These are phyloP conservation scores for Parsonsia alboflavescens DNA, from an alignment of 257 asterid genomes.

Conservation along the genomic window DNA sequence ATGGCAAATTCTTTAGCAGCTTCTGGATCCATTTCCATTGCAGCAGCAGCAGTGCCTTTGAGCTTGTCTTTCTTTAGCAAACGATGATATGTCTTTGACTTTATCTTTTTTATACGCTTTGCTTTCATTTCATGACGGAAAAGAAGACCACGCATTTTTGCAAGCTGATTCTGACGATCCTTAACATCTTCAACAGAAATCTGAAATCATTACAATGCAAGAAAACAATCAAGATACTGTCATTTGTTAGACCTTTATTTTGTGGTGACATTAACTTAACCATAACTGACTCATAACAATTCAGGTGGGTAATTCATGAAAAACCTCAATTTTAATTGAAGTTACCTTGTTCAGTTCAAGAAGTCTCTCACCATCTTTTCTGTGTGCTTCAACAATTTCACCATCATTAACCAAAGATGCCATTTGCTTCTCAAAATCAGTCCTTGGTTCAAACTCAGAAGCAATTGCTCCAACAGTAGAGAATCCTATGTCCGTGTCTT, in stretches of 20 bases:
- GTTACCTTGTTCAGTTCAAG: slow-evolving; percentile 87
- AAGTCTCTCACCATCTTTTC: slow-evolving; percentile 82
- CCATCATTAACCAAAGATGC: slow-evolving; percentile 55
- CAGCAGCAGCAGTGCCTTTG: slow-evolving; percentile 45
- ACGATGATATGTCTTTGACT: slow-evolving; percentile 85
- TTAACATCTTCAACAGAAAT: slow-evolving; percentile 65
- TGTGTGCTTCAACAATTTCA: slow-evolving; percentile 80
- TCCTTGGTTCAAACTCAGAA: slow-evolving; percentile 81
- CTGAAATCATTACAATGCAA: slow-evolving; percentile 30
- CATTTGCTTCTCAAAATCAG: slow-evolving; percentile 84
- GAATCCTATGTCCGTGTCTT: slow-evolving; percentile 53
- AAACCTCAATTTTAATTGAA: background rate
- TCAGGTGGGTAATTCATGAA: background rate
- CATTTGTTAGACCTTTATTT: background rate
- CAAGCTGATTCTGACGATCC: slow-evolving; percentile 55
- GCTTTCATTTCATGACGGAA: slow-evolving; percentile 80
- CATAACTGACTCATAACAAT: background rate
- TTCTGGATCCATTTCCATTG: slow-evolving; percentile 67
- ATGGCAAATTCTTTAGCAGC: slow-evolving; percentile 77
- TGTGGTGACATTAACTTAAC: background rate
- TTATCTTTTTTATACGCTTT: slow-evolving; percentile 74
- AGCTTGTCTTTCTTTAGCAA: slow-evolving; percentile 59
- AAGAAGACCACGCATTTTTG: slow-evolving; percentile 81
- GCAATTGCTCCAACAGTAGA: slow-evolving; percentile 92
- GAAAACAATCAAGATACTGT: background rate